A percentile compares a stretch with the other conserved stretches of the same genome.
phyloP scores from a whole-genome alignment of 441 rosid species.

The Euphorbia corollata region DNA sequence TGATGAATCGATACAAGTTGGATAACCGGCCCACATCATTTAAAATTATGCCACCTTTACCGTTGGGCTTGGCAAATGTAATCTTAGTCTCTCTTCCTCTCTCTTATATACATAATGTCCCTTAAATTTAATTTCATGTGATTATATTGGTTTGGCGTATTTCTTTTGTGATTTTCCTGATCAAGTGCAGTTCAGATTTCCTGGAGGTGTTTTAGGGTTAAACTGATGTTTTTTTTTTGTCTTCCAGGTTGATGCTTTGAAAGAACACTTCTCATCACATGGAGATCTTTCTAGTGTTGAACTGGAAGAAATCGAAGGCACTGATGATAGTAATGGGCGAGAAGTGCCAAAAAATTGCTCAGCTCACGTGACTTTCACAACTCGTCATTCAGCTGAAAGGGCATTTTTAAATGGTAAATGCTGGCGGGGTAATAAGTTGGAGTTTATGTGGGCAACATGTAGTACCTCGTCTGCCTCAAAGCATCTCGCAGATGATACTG shows the following conservation, averaged over 20 bases:
- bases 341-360: slow-evolving; percentile 38
- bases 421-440: slow-evolving; percentile 75
- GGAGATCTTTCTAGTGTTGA: slow-evolving; percentile 71
- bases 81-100: slow-evolving; percentile 21
- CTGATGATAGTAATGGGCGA: slow-evolving; percentile 26
- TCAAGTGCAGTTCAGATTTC: not conserved
- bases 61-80: slow-evolving; percentile 76
- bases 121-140: too few relatives aligned
- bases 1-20: slow-evolving; percentile 62
- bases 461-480: slow-evolving; percentile 25
- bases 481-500: slow-evolving; percentile 22
- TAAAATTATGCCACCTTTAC: slow-evolving; percentile 67
- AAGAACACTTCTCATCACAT: slow-evolving; percentile 66
- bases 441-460: slow-evolving; percentile 56
- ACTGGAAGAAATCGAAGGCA: slow-evolving; percentile 48
- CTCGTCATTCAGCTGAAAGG: slow-evolving; percentile 66
- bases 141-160: not conserved
- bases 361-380: slow-evolving; percentile 48
- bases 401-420: slow-evolving; percentile 74
- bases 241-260: slow-evolving; percentile 53
- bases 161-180: not conserved
- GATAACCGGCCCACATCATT: slow-evolving; percentile 81
- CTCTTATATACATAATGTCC: not conserved
- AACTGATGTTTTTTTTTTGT: slow-evolving; percentile 6
- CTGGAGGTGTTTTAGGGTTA: not conserved